phyloP scores from a whole-genome alignment of 257 asterid species.

The Solanum peruvianum region DNA sequence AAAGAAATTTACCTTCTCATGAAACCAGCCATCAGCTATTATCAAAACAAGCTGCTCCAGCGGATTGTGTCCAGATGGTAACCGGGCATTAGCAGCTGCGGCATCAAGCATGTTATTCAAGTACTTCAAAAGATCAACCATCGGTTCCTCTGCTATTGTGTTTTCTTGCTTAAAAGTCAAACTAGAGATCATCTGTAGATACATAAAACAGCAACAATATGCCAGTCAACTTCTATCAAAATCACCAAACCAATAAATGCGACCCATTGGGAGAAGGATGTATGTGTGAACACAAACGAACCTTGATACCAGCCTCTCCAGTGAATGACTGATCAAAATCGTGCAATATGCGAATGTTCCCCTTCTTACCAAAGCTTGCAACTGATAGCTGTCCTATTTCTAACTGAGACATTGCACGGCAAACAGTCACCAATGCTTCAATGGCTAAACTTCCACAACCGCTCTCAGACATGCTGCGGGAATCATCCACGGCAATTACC shows the following conservation, averaged over 20 bases:
- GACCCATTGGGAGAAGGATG: neutral
- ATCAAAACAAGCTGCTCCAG: slow-evolving; percentile 93
- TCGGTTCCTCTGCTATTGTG: slow-evolving; percentile 62
- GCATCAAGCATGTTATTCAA: slow-evolving; percentile 56
- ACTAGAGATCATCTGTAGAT: slow-evolving; percentile 75
- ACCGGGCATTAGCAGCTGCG: slow-evolving; percentile 54
- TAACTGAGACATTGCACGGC: slow-evolving; percentile 94
- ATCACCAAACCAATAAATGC: neutral
- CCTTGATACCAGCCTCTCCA: slow-evolving; percentile 87
- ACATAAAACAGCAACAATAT: neutral
- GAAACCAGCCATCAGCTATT: slow-evolving; percentile 84
- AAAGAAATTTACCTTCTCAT: slow-evolving; percentile 52
- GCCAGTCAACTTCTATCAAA: neutral
- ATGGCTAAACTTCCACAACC: slow-evolving; percentile 67
- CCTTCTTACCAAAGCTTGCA: slow-evolving; percentile 90
- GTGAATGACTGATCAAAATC: slow-evolving; percentile 80
- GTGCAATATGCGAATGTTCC: slow-evolving; percentile 67
- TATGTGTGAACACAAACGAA: slow-evolving; percentile 7
- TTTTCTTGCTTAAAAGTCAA: slow-evolving; percentile 88
- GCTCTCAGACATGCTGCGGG: slow-evolving; percentile 86
- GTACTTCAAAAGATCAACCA: slow-evolving; percentile 75
- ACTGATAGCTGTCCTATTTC: slow-evolving; percentile 89
- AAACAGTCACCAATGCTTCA: slow-evolving; percentile 89
- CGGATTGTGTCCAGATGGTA: slow-evolving; percentile 81
- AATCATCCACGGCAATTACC: slow-evolving; percentile 92